phyloP scores from a whole-genome alignment of 805 yeast genomes.

The Zygosaccharomyces pseudorouxii region DNA sequence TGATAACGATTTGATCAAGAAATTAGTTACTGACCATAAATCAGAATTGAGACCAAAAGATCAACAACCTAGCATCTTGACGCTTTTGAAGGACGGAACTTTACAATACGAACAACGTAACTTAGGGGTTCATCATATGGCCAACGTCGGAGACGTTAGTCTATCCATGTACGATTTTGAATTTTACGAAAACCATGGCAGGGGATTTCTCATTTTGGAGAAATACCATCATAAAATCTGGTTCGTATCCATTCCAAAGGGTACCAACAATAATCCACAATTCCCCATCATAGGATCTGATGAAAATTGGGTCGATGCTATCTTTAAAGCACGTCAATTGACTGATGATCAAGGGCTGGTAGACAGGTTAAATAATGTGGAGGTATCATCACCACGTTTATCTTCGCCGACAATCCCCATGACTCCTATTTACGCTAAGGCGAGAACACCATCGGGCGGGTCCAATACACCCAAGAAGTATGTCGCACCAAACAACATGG shows the following conservation, averaged over 20 bases:
- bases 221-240: slow-evolving; percentile 52
- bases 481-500: slow-evolving; percentile 28
- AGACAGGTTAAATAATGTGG: slow-evolving; percentile 12
- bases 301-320: slow-evolving; percentile 65
- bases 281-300: slow-evolving; percentile 44
- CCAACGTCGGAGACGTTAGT: slow-evolving; percentile 39
- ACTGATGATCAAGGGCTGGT: slow-evolving; percentile 32
- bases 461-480: slow-evolving; percentile 17
- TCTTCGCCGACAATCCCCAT: slow-evolving; percentile 9
- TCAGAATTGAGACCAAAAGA: slow-evolving; percentile 9
- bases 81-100: slow-evolving; percentile 21
- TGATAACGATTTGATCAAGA: slow-evolving; percentile 26
- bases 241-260: slow-evolving; percentile 48
- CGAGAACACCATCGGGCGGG: slow-evolving; percentile 1
- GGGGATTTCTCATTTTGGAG: slow-evolving; percentile 64
- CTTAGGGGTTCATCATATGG: slow-evolving; percentile 15
- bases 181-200: slow-evolving; percentile 53
- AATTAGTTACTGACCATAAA: slow-evolving; percentile 19
- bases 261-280: slow-evolving; percentile 23
- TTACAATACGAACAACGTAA: slow-evolving; percentile 14
- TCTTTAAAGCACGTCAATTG: slow-evolving; percentile 60
- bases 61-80: slow-evolving; percentile 15
- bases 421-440: slow-evolving; percentile 1
- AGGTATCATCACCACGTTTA: slow-evolving; percentile 6
- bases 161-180: slow-evolving; percentile 80